Evolutionary conservation across 2,329 filamentous ascomycete species (phyloP).

Genomic region (Mycosphaerella sp.): DNA sequence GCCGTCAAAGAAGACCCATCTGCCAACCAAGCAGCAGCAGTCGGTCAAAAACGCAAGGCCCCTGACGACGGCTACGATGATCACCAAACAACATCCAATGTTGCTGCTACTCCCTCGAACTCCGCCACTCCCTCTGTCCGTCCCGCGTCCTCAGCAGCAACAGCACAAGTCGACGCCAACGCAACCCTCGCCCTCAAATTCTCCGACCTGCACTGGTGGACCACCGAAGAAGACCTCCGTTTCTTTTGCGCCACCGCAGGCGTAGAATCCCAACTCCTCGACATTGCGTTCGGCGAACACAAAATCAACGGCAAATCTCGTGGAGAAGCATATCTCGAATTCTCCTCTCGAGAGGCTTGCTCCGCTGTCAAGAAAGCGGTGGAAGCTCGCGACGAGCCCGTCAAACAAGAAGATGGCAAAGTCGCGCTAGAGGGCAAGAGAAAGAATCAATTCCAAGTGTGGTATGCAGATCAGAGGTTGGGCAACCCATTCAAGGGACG

Average conservation of each 20-base stretch:
- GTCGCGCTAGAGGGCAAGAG: conserved; percentile 13
- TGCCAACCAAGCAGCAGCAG: conserved; percentile 37
- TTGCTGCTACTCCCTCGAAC: conserved; percentile 45
- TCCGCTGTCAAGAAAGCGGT: conserved; percentile 71
- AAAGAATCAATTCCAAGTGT: conserved; percentile 70
- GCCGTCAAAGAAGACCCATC: conserved; percentile 14
- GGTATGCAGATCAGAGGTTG: conserved; percentile 9
- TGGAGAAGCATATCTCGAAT: conserved; percentile 82
- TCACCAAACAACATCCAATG: conserved; percentile 32
- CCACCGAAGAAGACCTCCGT: conserved; percentile 87
- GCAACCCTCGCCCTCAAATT: conserved; percentile 71
- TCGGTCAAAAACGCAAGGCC: conserved; percentile 59
- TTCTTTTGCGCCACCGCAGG: conserved; percentile 66
- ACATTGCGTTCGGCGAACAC: conserved; percentile 95
- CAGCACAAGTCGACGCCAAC: conserved; percentile 50
- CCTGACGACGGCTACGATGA: conserved; percentile 44
- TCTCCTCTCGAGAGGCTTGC: conserved; percentile 74
- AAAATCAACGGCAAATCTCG: conserved; percentile 99
- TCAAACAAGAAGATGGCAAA: conserved; percentile 12
- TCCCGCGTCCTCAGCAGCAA: conserved; percentile 75
- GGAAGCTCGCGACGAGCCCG: conserved; percentile 51
- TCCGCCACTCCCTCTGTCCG: conserved; percentile 48
- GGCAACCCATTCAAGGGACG: conserved; percentile 43
- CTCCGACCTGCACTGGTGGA: conserved; percentile 94
- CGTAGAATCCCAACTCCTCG: conserved; percentile 78